phyloP scores from a whole-genome alignment of 1,284 basidiomycete genomes.

The Cryptococcus amylolentus region DNA sequence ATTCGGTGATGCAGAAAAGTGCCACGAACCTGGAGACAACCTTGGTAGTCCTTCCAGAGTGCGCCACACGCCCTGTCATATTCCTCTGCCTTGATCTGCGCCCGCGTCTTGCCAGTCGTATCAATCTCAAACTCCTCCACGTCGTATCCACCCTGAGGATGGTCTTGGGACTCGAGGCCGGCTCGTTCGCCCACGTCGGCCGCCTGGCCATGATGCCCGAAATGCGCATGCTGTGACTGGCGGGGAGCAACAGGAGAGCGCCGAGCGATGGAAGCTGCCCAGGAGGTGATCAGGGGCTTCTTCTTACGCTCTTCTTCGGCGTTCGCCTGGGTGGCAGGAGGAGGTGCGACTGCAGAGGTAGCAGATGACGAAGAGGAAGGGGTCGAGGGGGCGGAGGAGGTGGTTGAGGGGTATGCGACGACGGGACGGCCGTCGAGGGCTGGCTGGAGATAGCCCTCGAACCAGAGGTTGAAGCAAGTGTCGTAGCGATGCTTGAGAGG shows the following conservation, averaged over 20 bases:
- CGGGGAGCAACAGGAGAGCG: conserved; percentile 1
- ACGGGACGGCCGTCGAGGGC: conserved; percentile 27
- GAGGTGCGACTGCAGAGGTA: not conserved
- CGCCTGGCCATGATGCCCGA: not conserved
- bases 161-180: too few species aligned
- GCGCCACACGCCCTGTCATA: conserved; percentile 78
- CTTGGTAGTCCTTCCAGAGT: conserved; percentile 63
- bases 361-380: not conserved
- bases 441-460: conserved; percentile 87
- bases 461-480: conserved; percentile 93
- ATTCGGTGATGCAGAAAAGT: not conserved
- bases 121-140: conserved; percentile 21
- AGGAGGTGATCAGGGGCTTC: conserved; percentile 21
- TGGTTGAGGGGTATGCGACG: not conserved
- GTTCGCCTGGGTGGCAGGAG: not conserved
- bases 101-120: conserved; percentile 39
- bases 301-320: not conserved
- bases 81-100: conserved; percentile 60
- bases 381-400: not conserved
- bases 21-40: conserved; percentile 66
- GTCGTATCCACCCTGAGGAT: not conserved
- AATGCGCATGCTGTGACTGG: not conserved
- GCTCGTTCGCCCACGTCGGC: too few species aligned
- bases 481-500: conserved; percentile 86
- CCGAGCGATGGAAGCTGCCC: conserved; percentile 24